phyloP scores from a whole-genome alignment of 345 rosid genomes.

The Rhizophora apiculata region DNA sequence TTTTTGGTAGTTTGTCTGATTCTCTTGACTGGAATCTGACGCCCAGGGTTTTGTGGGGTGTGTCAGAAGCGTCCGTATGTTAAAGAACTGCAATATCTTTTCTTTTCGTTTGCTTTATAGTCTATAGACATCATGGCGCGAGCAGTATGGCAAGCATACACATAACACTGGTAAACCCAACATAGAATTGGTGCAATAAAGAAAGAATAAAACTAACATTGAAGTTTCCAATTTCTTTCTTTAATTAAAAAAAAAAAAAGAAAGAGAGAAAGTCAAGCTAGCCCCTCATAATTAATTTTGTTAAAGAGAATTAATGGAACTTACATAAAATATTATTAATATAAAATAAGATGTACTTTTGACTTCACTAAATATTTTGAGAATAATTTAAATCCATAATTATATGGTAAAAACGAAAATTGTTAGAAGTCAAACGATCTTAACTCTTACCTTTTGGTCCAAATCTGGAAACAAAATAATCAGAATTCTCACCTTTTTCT shows the following conservation, averaged over 20 bases:
- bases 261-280: no score
- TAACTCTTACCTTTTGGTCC: constrained; percentile 9
- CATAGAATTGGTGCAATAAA: no score
- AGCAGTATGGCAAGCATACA: constrained; percentile 26
- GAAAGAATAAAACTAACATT: no score
- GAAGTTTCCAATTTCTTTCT: no score
- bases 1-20: constrained; percentile 18
- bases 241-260: no score
- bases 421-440: background rate
- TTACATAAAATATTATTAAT: no score
- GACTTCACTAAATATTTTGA: no score
- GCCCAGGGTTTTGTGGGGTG: constrained; percentile 14
- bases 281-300: no score
- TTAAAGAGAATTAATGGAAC: no score
- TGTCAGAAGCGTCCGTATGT: constrained; percentile 28
- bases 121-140: constrained; percentile 30
- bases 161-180: background rate
- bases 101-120: constrained; percentile 18
- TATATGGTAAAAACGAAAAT: no score
- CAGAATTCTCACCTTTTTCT: constrained; percentile 6
- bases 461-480: constrained; percentile 31
- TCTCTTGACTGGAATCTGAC: constrained; percentile 27
- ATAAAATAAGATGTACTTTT: no score
- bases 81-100: constrained; percentile 17
- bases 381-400: no score